Percentiles rank a stretch among this genome's conserved stretches.
These are phyloP conservation scores for Eleusine indica DNA, from an alignment of 176 grass and related monocot genomes.

Conservation along the genomic window DNA sequence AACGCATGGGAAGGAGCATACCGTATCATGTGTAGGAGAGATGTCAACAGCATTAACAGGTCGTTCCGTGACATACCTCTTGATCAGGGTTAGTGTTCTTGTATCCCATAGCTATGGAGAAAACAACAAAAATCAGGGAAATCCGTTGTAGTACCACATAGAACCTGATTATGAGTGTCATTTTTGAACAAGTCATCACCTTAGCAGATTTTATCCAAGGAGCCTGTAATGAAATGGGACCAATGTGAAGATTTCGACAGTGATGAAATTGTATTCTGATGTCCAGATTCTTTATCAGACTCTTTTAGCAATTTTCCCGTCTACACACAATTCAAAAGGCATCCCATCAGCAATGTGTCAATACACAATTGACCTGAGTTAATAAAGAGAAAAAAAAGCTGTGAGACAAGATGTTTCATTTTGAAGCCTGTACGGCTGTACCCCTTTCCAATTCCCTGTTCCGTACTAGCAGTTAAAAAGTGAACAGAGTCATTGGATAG, in stretches of 20 bases:
- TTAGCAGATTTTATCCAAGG: conserved; percentile 85
- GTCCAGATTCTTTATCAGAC: conserved; percentile 72
- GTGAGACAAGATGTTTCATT: neutral
- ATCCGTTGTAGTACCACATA: neutral
- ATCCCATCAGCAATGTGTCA: neutral
- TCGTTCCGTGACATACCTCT: conserved; percentile 75
- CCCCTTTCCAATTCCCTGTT: neutral
- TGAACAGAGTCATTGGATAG: neutral
- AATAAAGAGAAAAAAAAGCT: neutral
- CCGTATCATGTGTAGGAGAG: conserved; percentile 87
- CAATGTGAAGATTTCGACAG: conserved; percentile 71
- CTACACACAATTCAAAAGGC: conserved; percentile 37
- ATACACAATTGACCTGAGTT: neutral
- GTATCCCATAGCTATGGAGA: conserved; percentile 78
- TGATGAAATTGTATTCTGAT: conserved; percentile 72
- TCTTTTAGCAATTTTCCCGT: conserved; percentile 78
- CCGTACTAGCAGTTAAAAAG: neutral
- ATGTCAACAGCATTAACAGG: conserved; percentile 93
- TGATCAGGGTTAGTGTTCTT: conserved; percentile 75
- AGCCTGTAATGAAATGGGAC: conserved; percentile 80
- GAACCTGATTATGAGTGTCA: neutral
- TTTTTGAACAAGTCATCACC: conserved; percentile 46
- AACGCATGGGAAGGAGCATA: conserved; percentile 34
- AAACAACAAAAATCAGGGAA: conserved; percentile 13
- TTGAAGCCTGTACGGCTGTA: neutral